Evolutionary conservation across 345 rosid genomes (phyloP).

Genomic region (Pugionium dolabratum): DNA sequence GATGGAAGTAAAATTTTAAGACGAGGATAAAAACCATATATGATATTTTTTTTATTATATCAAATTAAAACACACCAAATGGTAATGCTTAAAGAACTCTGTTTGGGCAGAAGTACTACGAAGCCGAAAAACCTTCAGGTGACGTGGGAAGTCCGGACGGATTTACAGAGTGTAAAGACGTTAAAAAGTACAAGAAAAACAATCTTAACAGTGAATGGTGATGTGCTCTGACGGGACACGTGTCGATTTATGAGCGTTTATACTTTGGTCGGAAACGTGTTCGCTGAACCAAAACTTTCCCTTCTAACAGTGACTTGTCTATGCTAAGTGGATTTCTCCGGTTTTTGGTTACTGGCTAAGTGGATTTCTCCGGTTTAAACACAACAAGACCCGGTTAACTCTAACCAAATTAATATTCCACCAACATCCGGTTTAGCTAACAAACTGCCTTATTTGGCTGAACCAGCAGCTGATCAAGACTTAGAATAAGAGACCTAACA

Average conservation of each 20-base stretch:
- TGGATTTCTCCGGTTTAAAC: neutral
- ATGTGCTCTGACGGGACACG: constrained; percentile 30
- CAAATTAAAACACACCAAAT: too few species aligned
- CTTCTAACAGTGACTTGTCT: constrained; percentile 37
- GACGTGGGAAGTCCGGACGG: constrained; percentile 37
- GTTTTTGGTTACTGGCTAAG: neutral
- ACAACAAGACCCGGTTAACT: constrained; percentile 4
- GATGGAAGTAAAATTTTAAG: too few species aligned
- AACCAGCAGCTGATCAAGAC: constrained; percentile 16
- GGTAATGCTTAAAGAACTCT: too few species aligned
- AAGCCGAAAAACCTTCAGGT: constrained; percentile 22
- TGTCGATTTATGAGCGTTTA: constrained; percentile 30
- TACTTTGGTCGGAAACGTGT: constrained; percentile 33
- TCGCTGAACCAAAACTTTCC: constrained; percentile 27
- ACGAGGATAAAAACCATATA: too few species aligned
- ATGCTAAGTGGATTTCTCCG: too few species aligned
- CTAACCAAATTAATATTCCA: neutral
- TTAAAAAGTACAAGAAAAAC: neutral
- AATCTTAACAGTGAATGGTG: constrained; percentile 33
- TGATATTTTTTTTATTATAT: too few species aligned
- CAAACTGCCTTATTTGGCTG: neutral
- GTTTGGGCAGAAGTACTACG: neutral
- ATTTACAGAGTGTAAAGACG: constrained; percentile 17
- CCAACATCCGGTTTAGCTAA: constrained; percentile 9
- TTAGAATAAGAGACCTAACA: constrained; percentile 1